Conservation (phyloP, 1,139 yeast genomes). For the Geotrichum phurueaensis region DNA sequence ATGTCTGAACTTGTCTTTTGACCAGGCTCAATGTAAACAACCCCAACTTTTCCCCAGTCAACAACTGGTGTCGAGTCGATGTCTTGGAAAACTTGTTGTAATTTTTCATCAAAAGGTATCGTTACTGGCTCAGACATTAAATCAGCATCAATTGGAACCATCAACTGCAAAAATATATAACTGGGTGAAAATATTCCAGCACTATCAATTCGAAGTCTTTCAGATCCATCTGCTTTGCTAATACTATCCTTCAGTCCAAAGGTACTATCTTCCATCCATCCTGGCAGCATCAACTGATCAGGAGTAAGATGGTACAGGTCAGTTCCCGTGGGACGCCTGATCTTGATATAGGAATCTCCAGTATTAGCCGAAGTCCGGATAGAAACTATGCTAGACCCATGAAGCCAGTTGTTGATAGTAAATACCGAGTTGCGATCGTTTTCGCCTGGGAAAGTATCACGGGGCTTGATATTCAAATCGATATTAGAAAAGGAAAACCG, state of each 20-base stretch:
- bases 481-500: constrained; percentile 63
- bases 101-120: constrained; percentile 44
- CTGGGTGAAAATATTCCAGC: constrained; percentile 34
- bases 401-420: constrained; percentile 45
- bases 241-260: constrained; percentile 3
- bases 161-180: constrained; percentile 41
- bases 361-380: constrained; percentile 48
- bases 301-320: constrained; percentile 45
- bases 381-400: constrained; percentile 54
- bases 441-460: neutral
- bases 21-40: constrained; percentile 65
- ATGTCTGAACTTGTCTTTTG: constrained; percentile 38
- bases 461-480: constrained; percentile 43
- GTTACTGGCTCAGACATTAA: constrained; percentile 36
- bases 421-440: constrained; percentile 10
- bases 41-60: constrained; percentile 72
- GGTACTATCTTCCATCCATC: constrained; percentile 24
- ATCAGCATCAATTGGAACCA: constrained; percentile 32
- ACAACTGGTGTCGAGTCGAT: constrained; percentile 78
- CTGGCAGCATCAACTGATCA: constrained; percentile 42
- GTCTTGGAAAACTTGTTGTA: constrained; percentile 53
- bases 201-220: constrained; percentile 2
- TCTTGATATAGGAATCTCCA: constrained; percentile 51
- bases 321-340: constrained; percentile 66
- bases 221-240: neutral